Evolutionary conservation across 2,329 filamentous ascomycete genomes (phyloP).

Genomic region (Septoria linicola): DNA sequence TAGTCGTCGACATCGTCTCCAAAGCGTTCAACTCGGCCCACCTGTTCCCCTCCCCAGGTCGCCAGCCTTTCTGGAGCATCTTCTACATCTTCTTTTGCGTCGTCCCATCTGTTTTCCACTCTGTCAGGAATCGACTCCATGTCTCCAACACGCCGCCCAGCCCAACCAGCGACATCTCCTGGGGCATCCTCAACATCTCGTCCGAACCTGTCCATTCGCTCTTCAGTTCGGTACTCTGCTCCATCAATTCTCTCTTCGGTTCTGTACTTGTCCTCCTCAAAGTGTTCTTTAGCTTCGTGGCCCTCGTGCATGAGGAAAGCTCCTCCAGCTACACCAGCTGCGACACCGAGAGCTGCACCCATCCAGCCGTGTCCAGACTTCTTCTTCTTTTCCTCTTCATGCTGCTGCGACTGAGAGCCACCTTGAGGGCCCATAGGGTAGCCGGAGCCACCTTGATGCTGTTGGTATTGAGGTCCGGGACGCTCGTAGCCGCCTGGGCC

Average conservation of each 20-base stretch:
- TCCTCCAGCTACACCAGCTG: conserved; percentile 45
- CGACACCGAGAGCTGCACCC: conserved; percentile 44
- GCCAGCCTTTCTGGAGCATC: too few relatives aligned
- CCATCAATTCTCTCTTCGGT: conserved; percentile 28
- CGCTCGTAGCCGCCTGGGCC: conserved; percentile 17
- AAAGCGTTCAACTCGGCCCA: conserved; percentile 41
- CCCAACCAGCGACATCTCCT: conserved; percentile 36
- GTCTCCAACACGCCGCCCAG: conserved; percentile 44
- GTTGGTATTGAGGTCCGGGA: conserved; percentile 17
- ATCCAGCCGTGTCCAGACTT: conserved; percentile 33
- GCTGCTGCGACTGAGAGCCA: conserved; percentile 13
- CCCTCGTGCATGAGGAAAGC: conserved; percentile 49
- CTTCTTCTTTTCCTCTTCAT: conserved; percentile 33
- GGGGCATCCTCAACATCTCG: conserved; percentile 37
- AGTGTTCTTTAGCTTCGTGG: conserved; percentile 40
- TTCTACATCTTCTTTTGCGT: too few relatives aligned
- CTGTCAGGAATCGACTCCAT: conserved; percentile 36
- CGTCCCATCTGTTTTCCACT: too few relatives aligned
- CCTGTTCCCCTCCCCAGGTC: too few relatives aligned
- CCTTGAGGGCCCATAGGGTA: conserved; percentile 22
- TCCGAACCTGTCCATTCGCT: conserved; percentile 30
- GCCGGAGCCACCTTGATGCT: conserved; percentile 13
- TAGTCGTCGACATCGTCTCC: conserved; percentile 44
- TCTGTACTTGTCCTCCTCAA: conserved; percentile 33
- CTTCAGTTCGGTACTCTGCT: conserved; percentile 13